Evolutionary conservation across 2,329 filamentous ascomycete species (phyloP).

Genomic region (Calonectria henricotiae): DNA sequence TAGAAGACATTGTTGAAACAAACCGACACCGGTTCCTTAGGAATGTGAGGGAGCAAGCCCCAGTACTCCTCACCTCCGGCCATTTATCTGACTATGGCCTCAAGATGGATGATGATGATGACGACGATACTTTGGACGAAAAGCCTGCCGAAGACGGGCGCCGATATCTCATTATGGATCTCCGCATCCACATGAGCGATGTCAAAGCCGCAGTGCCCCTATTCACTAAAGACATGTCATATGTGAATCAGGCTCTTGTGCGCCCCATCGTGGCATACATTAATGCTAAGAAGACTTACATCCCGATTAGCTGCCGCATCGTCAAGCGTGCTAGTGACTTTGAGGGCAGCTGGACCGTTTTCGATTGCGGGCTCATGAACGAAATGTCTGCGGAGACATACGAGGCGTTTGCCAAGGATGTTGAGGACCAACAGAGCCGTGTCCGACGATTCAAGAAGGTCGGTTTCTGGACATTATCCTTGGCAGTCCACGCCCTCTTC

Average conservation of each 20-base stretch:
- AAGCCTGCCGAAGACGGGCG: conserved; percentile 71
- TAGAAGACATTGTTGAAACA: conserved; percentile 91
- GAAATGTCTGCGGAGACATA: conserved; percentile 96
- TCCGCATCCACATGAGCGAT: conserved; percentile 95
- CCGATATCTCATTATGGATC: conserved; percentile 91
- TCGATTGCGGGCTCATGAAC: conserved; percentile 94
- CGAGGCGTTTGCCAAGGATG: conserved; percentile 91
- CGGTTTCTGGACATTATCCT: conserved; percentile 93
- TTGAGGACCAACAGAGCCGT: conserved; percentile 89
- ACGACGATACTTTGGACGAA: conserved; percentile 35
- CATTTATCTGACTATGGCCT: conserved; percentile 55
- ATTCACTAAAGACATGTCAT: conserved; percentile 92
- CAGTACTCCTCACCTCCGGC: conserved; percentile 54
- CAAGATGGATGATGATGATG: conserved; percentile 39
- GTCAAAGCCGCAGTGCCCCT: conserved; percentile 93
- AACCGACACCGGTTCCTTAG: conserved; percentile 78
- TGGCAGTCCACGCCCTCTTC: conserved; percentile 94
- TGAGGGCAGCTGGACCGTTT: conserved; percentile 95
- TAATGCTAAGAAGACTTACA: conserved; percentile 94
- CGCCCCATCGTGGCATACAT: conserved; percentile 98
- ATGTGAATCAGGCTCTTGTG: conserved; percentile 95
- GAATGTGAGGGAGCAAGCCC: conserved; percentile 58
- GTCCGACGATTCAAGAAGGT: conserved; percentile 94
- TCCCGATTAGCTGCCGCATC: conserved; percentile 94
- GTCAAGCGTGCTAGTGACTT: conserved; percentile 93